These are phyloP conservation scores for Alternaria sp. DNA, from an alignment of 2,329 filamentous ascomycete genomes.

Conservation along the genomic window DNA sequence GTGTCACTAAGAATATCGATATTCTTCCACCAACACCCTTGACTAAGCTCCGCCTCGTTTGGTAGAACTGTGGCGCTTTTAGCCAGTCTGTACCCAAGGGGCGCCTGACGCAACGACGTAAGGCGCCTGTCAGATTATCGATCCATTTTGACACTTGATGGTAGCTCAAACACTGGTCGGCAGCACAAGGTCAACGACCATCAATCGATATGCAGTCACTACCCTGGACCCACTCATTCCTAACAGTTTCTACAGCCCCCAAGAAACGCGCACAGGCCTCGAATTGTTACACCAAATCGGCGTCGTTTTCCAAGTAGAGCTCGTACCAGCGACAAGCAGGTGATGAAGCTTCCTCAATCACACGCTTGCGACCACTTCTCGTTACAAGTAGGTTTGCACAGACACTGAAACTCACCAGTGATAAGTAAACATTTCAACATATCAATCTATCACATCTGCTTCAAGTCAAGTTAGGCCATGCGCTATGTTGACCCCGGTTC, in stretches of 20 bases:
- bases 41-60: constrained; percentile 9
- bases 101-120: constrained; percentile 15
- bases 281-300: constrained; percentile 3
- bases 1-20: constrained; percentile 13
- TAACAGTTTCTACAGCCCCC: neutral
- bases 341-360: constrained; percentile 19
- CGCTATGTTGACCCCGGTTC: constrained; percentile 7
- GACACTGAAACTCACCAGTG: constrained; percentile 8
- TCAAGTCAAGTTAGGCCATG: constrained; percentile 3
- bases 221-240: neutral
- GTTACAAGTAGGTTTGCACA: constrained; percentile 22
- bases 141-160: constrained; percentile 10
- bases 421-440: constrained; percentile 1
- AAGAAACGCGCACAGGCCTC: neutral
- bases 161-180: constrained; percentile 5
- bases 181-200: constrained; percentile 10
- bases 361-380: constrained; percentile 23
- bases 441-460: constrained; percentile 9
- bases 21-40: constrained; percentile 4
- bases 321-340: neutral
- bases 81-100: constrained; percentile 17
- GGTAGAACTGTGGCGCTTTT: constrained; percentile 31
- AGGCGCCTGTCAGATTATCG: constrained; percentile 25
- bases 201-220: neutral
- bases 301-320: neutral